These are phyloP conservation scores for Suillus subaureus DNA, from an alignment of 768 basidiomycete genomes.

Conservation along the genomic window DNA sequence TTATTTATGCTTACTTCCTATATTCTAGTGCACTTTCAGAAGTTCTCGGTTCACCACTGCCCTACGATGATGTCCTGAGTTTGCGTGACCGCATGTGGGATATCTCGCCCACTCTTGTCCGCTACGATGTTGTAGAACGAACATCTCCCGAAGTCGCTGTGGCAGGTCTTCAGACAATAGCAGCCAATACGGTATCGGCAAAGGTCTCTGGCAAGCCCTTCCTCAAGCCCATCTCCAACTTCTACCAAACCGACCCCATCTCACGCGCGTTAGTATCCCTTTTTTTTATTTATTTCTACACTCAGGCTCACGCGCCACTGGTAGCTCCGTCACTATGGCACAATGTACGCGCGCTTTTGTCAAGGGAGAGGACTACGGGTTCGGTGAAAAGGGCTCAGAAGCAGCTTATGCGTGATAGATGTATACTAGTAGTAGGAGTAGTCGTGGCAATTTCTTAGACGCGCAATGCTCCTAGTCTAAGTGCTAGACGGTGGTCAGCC, in stretches of 20 bases:
- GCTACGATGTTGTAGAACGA: constrained; percentile 80
- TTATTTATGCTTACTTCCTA: neutral
- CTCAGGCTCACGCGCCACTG: neutral
- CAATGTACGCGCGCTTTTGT: constrained; percentile 89
- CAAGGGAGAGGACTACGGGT: constrained; percentile 67
- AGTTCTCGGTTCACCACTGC: constrained; percentile 74
- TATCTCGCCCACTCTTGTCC: constrained; percentile 85
- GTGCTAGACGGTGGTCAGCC: neutral
- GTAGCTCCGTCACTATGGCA: constrained; percentile 93
- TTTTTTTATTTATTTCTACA: constrained; percentile 4
- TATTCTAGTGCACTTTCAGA: constrained; percentile 81
- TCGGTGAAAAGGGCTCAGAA: constrained; percentile 48
- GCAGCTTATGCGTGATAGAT: constrained; percentile 45
- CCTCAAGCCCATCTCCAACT: constrained; percentile 84
- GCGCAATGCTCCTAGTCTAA: no score
- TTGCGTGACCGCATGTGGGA: constrained; percentile 97
- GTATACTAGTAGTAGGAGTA: constrained; percentile 10
- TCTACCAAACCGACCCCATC: constrained; percentile 96
- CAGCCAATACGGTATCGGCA: constrained; percentile 49
- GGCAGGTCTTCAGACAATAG: constrained; percentile 65
- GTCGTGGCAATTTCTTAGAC: neutral
- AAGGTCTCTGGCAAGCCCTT: constrained; percentile 65
- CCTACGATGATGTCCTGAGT: constrained; percentile 85
- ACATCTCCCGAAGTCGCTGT: constrained; percentile 75
- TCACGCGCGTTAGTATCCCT: constrained; percentile 77